Conservation (phyloP, 352 stramenopile species). For the Blastocystis sp. region DNA sequence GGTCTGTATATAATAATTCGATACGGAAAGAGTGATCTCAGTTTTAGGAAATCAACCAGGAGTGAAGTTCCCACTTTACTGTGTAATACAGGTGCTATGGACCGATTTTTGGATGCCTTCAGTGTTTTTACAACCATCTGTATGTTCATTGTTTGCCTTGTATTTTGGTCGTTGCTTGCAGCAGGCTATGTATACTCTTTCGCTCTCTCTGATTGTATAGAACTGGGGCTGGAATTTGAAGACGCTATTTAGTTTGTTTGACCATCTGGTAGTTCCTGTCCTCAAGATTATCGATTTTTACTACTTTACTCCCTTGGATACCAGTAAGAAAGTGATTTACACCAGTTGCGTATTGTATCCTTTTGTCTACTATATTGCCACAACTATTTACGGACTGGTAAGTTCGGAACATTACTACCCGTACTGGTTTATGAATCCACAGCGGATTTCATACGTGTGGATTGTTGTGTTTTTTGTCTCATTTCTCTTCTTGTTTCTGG, state of each 20-base stretch:
- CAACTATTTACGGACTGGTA: neutral
- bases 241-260: neutral
- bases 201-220: neutral
- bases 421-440: constrained; percentile 51
- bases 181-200: neutral
- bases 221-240: neutral
- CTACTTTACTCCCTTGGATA: neutral
- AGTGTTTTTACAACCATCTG: neutral
- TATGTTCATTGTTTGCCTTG: constrained; percentile 10
- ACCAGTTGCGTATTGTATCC: neutral
- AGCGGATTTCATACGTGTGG: neutral
- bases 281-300: constrained; percentile 20
- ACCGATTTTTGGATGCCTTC: neutral
- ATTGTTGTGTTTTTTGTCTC: neutral
- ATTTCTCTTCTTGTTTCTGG: neutral
- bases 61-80: neutral
- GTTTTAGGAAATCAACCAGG: neutral
- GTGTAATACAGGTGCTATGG: neutral
- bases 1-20: neutral
- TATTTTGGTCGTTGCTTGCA: constrained; percentile 34
- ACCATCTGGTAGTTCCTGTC: constrained; percentile 33
- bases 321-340: neutral
- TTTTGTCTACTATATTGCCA: constrained; percentile 5
- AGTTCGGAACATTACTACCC: neutral
- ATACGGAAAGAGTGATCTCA: neutral